phyloP scores from a whole-genome alignment of 306 rosid species.

The Calophaca sinica region DNA sequence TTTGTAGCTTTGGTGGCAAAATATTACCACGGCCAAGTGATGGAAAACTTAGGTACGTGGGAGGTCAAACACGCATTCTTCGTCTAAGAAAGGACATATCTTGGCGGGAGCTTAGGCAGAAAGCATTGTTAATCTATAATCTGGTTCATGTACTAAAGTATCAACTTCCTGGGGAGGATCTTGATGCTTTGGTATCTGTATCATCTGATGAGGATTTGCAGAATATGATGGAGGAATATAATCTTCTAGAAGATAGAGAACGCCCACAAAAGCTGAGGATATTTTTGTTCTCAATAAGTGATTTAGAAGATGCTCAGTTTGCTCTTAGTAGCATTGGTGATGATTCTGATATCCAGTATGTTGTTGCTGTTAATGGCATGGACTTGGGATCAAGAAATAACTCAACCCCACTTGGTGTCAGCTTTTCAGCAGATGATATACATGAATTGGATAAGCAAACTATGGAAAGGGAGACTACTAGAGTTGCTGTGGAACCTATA shows the following conservation, averaged over 20 bases:
- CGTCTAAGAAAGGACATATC: slow-evolving; percentile 69
- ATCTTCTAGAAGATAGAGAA: slow-evolving; percentile 51
- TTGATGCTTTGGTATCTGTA: slow-evolving; percentile 90
- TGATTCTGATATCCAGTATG: slow-evolving; percentile 72
- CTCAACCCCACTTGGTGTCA: slow-evolving; percentile 62
- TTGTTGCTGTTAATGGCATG: slow-evolving; percentile 82
- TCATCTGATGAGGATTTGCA: slow-evolving; percentile 82
- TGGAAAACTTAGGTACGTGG: slow-evolving; percentile 79
- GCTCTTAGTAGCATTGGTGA: slow-evolving; percentile 57
- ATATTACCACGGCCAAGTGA: slow-evolving; percentile 82
- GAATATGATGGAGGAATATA: slow-evolving; percentile 89
- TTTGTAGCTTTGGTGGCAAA: slow-evolving; percentile 82
- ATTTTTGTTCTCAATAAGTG: slow-evolving; percentile 72
- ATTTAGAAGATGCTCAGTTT: slow-evolving; percentile 72
- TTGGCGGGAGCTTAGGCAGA: slow-evolving; percentile 73
- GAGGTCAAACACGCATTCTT: slow-evolving; percentile 80
- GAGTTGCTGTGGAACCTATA: slow-evolving; percentile 51
- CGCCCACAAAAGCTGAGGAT: slow-evolving; percentile 67
- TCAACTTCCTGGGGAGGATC: slow-evolving; percentile 94
- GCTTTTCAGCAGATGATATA: slow-evolving; percentile 57
- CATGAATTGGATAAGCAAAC: slow-evolving; percentile 57
- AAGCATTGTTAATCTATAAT: slow-evolving; percentile 59
- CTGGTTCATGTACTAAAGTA: slow-evolving; percentile 68
- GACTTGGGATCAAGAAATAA: slow-evolving; percentile 68
- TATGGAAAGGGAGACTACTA: slow-evolving; percentile 52